phyloP scores from a whole-genome alignment of 2,329 filamentous ascomycete species.

The Xylaria sp. region DNA sequence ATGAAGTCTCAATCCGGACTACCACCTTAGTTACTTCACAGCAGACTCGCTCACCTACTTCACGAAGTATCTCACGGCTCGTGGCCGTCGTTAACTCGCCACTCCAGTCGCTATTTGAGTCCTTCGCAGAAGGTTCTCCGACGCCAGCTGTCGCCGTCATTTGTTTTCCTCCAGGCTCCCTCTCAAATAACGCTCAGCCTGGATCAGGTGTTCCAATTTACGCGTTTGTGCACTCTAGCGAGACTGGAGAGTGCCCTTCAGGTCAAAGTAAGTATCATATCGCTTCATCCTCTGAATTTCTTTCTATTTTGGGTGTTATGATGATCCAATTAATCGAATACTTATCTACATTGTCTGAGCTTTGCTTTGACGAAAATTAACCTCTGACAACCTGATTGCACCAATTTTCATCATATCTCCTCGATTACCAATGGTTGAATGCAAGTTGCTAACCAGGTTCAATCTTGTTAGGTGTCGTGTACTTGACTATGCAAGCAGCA shows the following conservation, averaged over 20 bases:
- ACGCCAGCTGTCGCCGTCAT: slow-evolving; percentile 78
- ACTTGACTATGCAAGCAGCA: slow-evolving; percentile 55
- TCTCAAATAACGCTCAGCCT: slow-evolving; percentile 51
- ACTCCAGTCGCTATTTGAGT: slow-evolving; percentile 74
- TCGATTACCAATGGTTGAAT: background rate
- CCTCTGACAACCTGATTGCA: slow-evolving; percentile 90
- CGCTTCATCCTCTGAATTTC: slow-evolving; percentile 30
- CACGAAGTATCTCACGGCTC: slow-evolving; percentile 64
- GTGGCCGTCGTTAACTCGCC: slow-evolving; percentile 76
- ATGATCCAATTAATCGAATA: slow-evolving; percentile 86
- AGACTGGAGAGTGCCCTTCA: slow-evolving; percentile 89
- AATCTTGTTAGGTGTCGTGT: slow-evolving; percentile 49
- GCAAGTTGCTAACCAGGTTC: slow-evolving; percentile 37
- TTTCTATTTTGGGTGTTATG: slow-evolving; percentile 67
- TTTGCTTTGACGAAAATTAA: slow-evolving; percentile 82
- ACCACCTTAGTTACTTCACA: slow-evolving; percentile 62
- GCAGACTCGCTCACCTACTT: slow-evolving; percentile 47
- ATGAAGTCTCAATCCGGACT: slow-evolving; percentile 67
- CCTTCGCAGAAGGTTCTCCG: slow-evolving; percentile 78
- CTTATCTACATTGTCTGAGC: slow-evolving; percentile 99
- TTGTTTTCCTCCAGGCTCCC: slow-evolving; percentile 68
- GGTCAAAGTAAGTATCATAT: slow-evolving; percentile 83
- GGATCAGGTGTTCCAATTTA: slow-evolving; percentile 62
- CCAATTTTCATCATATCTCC: slow-evolving; percentile 45
- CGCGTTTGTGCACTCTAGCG: slow-evolving; percentile 81